Evolutionary conservation across 495 filamentous ascomycete genomes (phyloP), one percentile per base, ranked within the genome.

Genomic region (Penicillium nucicola): DNA sequence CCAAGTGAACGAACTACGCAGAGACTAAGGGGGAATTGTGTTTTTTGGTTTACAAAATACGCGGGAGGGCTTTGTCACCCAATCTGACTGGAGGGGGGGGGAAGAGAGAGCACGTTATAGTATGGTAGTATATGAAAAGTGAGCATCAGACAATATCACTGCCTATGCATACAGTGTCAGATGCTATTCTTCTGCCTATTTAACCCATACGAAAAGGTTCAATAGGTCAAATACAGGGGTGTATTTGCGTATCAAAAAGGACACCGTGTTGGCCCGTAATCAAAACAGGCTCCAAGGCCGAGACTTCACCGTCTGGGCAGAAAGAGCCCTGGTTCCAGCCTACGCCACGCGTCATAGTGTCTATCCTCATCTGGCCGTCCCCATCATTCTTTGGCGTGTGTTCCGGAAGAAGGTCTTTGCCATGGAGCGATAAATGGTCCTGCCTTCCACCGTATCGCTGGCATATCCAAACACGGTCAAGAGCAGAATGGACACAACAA

Each of bases 401-500:
- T 50, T 60, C 2, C 58, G 64, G 30, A 76, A 72, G 37, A 77
- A 70, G 1, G 67, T 70, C 45, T 61, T 62, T 5, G 67, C 62
- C 36, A 77, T 52, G 0, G 74, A 76, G 19, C 62, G 61, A 52
- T 80, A 80, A 38, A 80, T 76, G 1, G 74, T 68, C 50, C 65
- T 77, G 1, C 77, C 77, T 50, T 79, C 76, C 42, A 80, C 64
- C 0, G 76, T 79, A 37, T 73, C 70, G 50, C 77, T 79, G 22
- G 71, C 56, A 28, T 61, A 60, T 1, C 77, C 77, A 46, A 79
- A 80, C 3, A 73, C 23, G 1, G 57, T 38, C 48, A 95, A 64
- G 14, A 79, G 52, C 13, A 85, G 25, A 36, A 90, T 71, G 3
- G 85, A 87, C 20, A 87, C 34, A 19, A 73, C 74, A 39, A 90